These are phyloP conservation scores for Arthrobotrys sphaeroides DNA, from an alignment of 2,329 filamentous ascomycete genomes.

Conservation along the genomic window DNA sequence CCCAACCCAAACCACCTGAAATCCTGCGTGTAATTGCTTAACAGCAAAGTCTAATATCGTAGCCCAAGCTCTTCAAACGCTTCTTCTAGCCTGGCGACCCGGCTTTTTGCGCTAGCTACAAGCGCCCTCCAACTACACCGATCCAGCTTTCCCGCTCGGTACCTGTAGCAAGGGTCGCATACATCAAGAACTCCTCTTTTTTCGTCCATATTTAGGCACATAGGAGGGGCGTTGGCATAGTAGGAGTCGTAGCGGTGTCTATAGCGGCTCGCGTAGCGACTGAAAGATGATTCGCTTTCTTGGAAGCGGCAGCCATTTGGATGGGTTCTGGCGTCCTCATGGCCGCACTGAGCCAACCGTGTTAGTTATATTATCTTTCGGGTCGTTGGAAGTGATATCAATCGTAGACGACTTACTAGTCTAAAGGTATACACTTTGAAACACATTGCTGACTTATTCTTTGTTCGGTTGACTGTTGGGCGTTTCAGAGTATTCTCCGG, in stretches of 20 bases:
- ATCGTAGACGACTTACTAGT: background rate
- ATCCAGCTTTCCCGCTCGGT: background rate
- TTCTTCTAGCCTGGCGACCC: background rate
- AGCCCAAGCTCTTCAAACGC: constrained; percentile 10
- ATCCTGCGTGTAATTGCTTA: too few relatives aligned
- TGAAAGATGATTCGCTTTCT: background rate
- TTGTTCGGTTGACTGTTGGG: too few relatives aligned
- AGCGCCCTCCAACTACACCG: constrained; percentile 14
- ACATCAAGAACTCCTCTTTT: background rate
- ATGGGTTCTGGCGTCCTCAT: constrained; percentile 20
- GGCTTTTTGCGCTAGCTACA: background rate
- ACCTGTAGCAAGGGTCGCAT: constrained; percentile 30
- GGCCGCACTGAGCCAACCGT: too few relatives aligned
- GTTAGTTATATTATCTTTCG: too few relatives aligned
- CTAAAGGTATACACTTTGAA: constrained; percentile 7
- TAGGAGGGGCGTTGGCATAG: constrained; percentile 24
- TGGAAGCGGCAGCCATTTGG: constrained; percentile 21
- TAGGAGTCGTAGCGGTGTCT: constrained; percentile 26
- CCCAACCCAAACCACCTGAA: too few relatives aligned
- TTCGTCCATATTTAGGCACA: background rate
- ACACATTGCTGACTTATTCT: too few relatives aligned
- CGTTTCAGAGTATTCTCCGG: too few relatives aligned
- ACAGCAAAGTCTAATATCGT: background rate
- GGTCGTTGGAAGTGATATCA: background rate
- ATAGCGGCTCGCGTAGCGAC: background rate